These are phyloP conservation scores for Schizosaccharomyces cryophilus DNA, from an alignment of 805 yeast species.

Conservation along the genomic window DNA sequence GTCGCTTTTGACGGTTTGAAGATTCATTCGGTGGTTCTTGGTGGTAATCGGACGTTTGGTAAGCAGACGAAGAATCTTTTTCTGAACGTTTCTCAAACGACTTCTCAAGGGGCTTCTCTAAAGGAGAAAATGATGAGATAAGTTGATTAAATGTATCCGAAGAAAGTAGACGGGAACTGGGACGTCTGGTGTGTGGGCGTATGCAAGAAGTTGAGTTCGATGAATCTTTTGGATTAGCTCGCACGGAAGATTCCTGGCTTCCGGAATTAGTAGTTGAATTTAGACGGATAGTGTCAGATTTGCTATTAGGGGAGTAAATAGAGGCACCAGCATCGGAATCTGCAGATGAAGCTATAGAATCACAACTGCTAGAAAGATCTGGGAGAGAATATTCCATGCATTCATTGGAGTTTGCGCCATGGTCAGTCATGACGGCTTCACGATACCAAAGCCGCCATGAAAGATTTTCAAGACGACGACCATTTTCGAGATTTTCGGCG, in stretches of 20 bases:
- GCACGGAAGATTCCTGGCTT: neutral
- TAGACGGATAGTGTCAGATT: neutral
- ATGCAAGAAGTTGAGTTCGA: neutral
- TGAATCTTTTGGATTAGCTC: neutral
- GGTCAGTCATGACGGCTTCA: constrained; percentile 6
- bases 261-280: neutral
- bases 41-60: no score
- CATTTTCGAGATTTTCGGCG: constrained; percentile 15
- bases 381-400: neutral
- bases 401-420: neutral
- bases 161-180: neutral
- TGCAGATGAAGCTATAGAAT: neutral
- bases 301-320: neutral
- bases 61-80: neutral
- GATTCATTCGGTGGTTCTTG: no score
- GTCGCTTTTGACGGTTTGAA: no score
- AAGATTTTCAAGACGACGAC: constrained; percentile 17
- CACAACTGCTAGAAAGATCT: neutral
- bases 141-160: neutral
- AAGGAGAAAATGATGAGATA: neutral
- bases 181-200: neutral
- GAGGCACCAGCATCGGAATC: neutral
- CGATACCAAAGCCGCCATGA: constrained; percentile 18
- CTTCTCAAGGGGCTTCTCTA: neutral
- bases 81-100: neutral